A percentile compares a stretch with the other conserved stretches of the same genome.
phyloP scores from a whole-genome alignment of 306 rosid species.

The Trifolium pratense region DNA sequence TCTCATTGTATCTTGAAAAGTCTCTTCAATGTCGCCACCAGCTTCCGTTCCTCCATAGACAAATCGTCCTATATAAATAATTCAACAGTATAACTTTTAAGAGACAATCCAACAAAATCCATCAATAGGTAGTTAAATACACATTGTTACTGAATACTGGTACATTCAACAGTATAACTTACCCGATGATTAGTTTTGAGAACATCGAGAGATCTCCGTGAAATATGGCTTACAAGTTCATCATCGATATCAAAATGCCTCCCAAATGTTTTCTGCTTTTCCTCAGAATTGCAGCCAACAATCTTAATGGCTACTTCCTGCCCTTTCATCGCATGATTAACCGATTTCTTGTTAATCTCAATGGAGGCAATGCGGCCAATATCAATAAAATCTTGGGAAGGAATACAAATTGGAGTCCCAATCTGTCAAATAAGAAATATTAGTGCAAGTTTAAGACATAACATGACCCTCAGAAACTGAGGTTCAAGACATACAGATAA shows the following conservation, averaged over 20 bases:
- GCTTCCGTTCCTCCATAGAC: constrained; percentile 72
- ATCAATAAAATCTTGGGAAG: constrained; percentile 74
- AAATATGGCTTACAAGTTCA: constrained; percentile 90
- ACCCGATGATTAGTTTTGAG: constrained; percentile 87
- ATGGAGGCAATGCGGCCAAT: constrained; percentile 88
- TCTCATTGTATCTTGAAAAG: constrained; percentile 73
- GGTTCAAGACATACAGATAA: background rate
- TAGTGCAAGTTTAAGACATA: constrained; percentile 31
- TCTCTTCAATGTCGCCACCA: constrained; percentile 76
- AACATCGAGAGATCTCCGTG: constrained; percentile 82
- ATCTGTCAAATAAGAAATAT: constrained; percentile 58
- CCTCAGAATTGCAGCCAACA: constrained; percentile 69
- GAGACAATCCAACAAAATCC: constrained; percentile 18
- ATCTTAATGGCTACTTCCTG: constrained; percentile 90
- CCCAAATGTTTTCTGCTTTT: constrained; percentile 92
- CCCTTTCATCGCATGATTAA: constrained; percentile 88
- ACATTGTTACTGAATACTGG: background rate
- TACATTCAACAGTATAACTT: constrained; percentile 37
- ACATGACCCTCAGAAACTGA: background rate
- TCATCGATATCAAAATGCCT: constrained; percentile 94
- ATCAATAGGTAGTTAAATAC: background rate
- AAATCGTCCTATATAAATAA: constrained; percentile 69
- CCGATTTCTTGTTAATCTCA: constrained; percentile 84
- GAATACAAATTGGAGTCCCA: constrained; percentile 90
- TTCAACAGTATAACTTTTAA: constrained; percentile 13